Evolutionary conservation across 768 basidiomycete genomes (phyloP).

Genomic region (Serendipita sp.): DNA sequence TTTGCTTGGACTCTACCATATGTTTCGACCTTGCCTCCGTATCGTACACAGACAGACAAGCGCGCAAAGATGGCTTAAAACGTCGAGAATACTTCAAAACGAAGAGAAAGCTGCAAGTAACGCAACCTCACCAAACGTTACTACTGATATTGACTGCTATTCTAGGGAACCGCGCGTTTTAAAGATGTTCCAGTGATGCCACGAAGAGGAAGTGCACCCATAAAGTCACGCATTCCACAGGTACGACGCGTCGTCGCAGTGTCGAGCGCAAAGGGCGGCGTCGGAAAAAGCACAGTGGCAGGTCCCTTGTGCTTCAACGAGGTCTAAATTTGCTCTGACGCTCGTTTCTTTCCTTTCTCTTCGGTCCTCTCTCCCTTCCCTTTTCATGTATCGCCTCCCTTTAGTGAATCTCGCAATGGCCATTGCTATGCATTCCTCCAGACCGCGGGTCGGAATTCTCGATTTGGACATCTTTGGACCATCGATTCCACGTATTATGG

Average conservation of each 20-base stretch:
- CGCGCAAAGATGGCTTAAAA: no score
- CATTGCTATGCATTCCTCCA: slow-evolving; percentile 32
- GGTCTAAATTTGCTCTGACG: not conserved
- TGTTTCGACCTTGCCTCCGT: no score
- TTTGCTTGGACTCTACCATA: no score
- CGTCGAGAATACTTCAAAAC: no score
- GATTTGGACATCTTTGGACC: slow-evolving; percentile 96
- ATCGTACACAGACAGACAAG: no score
- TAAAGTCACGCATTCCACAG: slow-evolving; percentile 30
- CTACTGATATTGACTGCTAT: no score
- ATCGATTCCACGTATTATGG: slow-evolving; percentile 85
- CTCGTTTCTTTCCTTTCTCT: slow-evolving; percentile 3
- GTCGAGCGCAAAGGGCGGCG: slow-evolving; percentile 89
- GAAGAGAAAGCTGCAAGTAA: no score
- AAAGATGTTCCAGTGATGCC: not conserved
- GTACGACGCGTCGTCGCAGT: slow-evolving; percentile 73
- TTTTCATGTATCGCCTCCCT: slow-evolving; percentile 1
- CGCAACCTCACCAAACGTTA: no score
- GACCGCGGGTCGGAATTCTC: slow-evolving; percentile 64
- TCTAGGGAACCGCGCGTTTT: no score
- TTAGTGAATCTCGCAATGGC: slow-evolving; percentile 72
- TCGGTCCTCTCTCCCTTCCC: slow-evolving; percentile 4
- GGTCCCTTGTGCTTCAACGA: slow-evolving; percentile 30
- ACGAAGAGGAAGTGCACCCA: slow-evolving; percentile 8
- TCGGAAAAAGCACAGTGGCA: slow-evolving; percentile 88